phyloP scores from a whole-genome alignment of 2,329 filamentous ascomycete genomes.

The Penicillium sp. region DNA sequence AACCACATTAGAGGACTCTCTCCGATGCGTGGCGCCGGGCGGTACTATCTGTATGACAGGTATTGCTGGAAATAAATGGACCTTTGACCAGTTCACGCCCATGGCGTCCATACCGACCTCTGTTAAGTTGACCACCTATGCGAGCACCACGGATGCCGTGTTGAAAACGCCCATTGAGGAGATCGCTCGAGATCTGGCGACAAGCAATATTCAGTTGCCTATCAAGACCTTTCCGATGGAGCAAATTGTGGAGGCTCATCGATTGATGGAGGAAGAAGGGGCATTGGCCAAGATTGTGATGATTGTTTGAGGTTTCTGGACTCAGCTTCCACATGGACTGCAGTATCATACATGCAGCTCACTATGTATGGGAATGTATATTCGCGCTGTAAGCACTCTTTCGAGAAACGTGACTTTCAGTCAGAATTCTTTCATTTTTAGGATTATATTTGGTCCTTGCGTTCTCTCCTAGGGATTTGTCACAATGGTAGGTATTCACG shows the following conservation, averaged over 20 bases:
- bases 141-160: neutral
- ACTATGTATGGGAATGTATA: too few species aligned
- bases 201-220: neutral
- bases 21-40: neutral
- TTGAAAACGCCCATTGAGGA: neutral
- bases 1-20: neutral
- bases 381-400: too few species aligned
- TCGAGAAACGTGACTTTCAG: too few species aligned
- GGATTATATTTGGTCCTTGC: too few species aligned
- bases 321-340: too few species aligned
- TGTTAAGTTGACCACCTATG: neutral
- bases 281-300: neutral
- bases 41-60: neutral
- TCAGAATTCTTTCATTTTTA: too few species aligned
- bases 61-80: neutral
- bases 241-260: neutral
- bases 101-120: neutral
- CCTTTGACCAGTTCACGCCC: neutral
- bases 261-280: slow-evolving; percentile 2
- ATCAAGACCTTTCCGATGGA: neutral
- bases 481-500: too few species aligned
- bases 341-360: too few species aligned
- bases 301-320: too few species aligned
- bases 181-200: neutral
- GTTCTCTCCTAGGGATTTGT: too few species aligned